Conservation (phyloP, 2,329 filamentous ascomycete species). For the Cercospora zeae-maydis region DNA sequence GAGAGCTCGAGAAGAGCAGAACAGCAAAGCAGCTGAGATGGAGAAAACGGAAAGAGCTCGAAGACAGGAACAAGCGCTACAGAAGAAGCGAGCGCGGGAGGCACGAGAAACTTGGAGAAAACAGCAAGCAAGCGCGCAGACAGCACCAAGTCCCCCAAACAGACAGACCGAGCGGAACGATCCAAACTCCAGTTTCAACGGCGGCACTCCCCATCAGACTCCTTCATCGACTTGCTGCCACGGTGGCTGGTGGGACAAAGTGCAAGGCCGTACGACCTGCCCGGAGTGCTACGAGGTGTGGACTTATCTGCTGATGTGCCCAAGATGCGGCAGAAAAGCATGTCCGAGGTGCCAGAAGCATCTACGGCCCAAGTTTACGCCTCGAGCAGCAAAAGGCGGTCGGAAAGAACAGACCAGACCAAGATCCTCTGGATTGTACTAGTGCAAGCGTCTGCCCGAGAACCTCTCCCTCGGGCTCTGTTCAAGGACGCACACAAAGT, state of each 20-base stretch:
- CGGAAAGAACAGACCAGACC: neutral
- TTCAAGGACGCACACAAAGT: neutral
- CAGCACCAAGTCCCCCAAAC: neutral
- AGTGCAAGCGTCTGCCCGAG: neutral
- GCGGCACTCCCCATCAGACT: neutral
- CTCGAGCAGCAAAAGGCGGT: neutral
- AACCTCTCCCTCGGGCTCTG: neutral
- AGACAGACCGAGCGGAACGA: neutral
- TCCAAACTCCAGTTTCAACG: neutral
- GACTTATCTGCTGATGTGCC: slow-evolving; percentile 19
- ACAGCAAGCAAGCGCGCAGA: neutral
- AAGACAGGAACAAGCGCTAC: slow-evolving; percentile 13
- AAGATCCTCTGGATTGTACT: neutral
- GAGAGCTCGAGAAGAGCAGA: slow-evolving; percentile 6
- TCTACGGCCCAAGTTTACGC: slow-evolving; percentile 1
- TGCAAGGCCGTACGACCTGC: slow-evolving; percentile 16
- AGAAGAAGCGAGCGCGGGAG: slow-evolving; percentile 15
- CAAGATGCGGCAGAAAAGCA: slow-evolving; percentile 14
- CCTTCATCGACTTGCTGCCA: slow-evolving; percentile 7
- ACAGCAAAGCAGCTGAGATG: slow-evolving; percentile 16
- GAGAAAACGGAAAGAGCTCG: neutral
- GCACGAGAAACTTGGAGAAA: slow-evolving; percentile 4
- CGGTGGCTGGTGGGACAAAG: slow-evolving; percentile 19
- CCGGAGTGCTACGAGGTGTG: slow-evolving; percentile 15
- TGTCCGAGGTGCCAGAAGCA: slow-evolving; percentile 18